A percentile compares a stretch with the other conserved stretches of the same genome.
Conservation (phyloP, 2,329 filamentous ascomycete genomes). For the Penicillium concentricum region DNA sequence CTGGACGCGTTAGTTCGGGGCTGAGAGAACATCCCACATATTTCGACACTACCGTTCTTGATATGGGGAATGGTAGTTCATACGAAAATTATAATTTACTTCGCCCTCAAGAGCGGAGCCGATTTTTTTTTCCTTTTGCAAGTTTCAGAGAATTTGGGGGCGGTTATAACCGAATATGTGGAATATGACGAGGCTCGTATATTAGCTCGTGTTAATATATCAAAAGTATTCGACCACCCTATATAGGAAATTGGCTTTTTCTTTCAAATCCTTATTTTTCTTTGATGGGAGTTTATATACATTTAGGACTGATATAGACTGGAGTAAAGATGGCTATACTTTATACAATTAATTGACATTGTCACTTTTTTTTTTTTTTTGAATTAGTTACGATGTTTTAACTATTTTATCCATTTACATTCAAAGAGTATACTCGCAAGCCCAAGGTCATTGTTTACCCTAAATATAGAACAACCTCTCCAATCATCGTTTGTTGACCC, state of each 20-base stretch:
- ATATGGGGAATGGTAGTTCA: background rate
- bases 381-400: no score
- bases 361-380: background rate
- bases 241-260: background rate
- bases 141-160: background rate
- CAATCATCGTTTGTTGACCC: slow-evolving; percentile 1
- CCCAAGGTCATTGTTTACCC: slow-evolving; percentile 3
- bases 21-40: background rate
- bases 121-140: background rate
- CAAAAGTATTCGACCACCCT: background rate
- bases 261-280: background rate
- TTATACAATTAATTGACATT: background rate
- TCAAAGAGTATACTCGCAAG: no score
- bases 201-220: background rate
- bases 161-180: background rate
- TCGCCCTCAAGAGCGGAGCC: background rate
- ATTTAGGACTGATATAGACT: background rate
- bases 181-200: background rate
- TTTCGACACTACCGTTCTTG: background rate
- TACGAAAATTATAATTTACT: background rate
- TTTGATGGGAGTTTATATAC: background rate
- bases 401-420: no score
- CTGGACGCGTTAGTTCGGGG: background rate
- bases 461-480: slow-evolving; percentile 9
- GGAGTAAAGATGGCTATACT: background rate